Conservation (phyloP, 148 eudicot species). For the Agrostemma githago region DNA sequence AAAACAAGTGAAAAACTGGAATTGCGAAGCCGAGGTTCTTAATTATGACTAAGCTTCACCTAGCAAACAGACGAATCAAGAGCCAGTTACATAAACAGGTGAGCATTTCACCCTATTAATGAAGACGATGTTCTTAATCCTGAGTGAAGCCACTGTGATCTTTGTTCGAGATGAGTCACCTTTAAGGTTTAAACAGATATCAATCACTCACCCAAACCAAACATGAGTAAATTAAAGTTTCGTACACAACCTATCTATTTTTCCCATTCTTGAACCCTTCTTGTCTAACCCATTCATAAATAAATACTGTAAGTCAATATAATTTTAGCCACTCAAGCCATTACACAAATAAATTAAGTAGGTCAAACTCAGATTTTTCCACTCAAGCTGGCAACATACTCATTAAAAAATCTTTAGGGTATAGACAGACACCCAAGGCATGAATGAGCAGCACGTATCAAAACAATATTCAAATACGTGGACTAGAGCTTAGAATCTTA, state of each 20-base stretch:
- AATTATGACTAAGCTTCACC: not conserved
- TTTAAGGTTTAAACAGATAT: no score
- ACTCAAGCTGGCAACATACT: no score
- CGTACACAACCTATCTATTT: not conserved
- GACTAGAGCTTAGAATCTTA: constrained; percentile 32
- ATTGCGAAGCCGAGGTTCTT: not conserved
- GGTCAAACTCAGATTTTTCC: not conserved
- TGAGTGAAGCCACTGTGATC: not conserved
- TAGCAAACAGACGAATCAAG: not conserved
- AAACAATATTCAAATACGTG: not conserved
- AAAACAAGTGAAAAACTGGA: not conserved
- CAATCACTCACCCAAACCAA: not conserved
- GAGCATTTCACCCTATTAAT: no score
- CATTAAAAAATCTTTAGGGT: not conserved
- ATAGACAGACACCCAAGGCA: not conserved
- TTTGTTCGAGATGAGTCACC: not conserved
- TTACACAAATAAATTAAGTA: no score
- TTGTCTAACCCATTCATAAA: no score
- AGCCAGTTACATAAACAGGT: not conserved
- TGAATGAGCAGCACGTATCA: not conserved
- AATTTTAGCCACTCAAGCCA: no score
- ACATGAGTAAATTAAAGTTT: not conserved
- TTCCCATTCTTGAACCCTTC: not conserved
- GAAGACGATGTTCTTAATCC: not conserved
- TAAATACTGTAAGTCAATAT: no score